A percentile compares a stretch with the other conserved stretches of the same genome.
Conservation (phyloP, 176 grass and related monocot genomes). For the Oropetium thomaeum region DNA sequence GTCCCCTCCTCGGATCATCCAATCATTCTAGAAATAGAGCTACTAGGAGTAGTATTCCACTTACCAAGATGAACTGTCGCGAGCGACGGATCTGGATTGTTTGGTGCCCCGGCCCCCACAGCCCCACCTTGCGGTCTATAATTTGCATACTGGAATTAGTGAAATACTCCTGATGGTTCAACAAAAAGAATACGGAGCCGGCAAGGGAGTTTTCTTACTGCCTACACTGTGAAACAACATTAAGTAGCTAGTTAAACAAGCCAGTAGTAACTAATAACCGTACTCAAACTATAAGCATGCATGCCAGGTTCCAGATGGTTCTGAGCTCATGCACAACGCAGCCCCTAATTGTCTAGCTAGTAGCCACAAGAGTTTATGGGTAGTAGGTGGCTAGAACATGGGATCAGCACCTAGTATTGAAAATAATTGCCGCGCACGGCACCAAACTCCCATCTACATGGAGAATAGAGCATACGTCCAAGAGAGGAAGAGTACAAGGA, state of each 20-base stretch:
- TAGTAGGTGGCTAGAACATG: neutral
- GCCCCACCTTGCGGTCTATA: too few species aligned
- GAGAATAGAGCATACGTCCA: conserved; percentile 18
- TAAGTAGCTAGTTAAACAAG: neutral
- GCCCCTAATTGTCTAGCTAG: neutral
- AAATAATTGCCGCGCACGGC: conserved; percentile 17
- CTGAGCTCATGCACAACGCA: neutral
- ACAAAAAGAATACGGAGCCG: too few species aligned
- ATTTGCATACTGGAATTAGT: neutral
- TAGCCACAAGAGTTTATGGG: neutral
- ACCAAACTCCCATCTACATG: neutral
- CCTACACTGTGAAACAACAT: too few species aligned
- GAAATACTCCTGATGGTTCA: too few species aligned
- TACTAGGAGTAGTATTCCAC: too few species aligned
- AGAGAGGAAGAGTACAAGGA: conserved; percentile 29
- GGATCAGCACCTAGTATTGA: conserved; percentile 7
- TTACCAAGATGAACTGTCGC: neutral
- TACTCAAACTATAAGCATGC: neutral
- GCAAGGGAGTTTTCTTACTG: too few species aligned
- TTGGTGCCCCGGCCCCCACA: too few species aligned
- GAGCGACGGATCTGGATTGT: neutral
- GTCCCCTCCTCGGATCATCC: conserved; percentile 19
- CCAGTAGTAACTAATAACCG: too few species aligned
- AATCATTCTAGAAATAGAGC: conserved; percentile 19
- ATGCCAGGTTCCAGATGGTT: neutral